phyloP scores from a whole-genome alignment of 345 rosid species.

The Lepidium didymum region DNA sequence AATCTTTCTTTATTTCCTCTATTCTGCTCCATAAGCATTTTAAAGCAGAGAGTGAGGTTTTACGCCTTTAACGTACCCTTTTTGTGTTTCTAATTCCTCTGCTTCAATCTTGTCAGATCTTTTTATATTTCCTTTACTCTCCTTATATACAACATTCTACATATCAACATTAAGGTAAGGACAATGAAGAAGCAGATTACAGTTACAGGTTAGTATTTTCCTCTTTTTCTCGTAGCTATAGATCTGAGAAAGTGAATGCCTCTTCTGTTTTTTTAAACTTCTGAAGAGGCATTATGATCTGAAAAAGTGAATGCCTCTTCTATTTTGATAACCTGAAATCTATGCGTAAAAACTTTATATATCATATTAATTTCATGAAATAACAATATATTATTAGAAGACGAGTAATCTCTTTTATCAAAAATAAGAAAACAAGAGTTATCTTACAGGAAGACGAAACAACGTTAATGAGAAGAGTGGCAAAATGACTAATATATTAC shows the following conservation, averaged over 20 bases:
- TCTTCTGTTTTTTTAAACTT: too few relatives aligned
- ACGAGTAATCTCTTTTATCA: not conserved
- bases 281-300: too few relatives aligned
- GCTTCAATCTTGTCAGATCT: not conserved
- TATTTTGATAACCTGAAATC: not conserved
- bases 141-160: not conserved
- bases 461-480: not conserved
- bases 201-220: slow-evolving; percentile 8
- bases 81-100: not conserved
- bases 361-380: not conserved
- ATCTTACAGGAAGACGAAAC: not conserved
- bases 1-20: slow-evolving; percentile 1
- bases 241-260: slow-evolving; percentile 1
- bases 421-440: not conserved
- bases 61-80: not conserved
- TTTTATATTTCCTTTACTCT: not conserved
- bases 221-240: not conserved
- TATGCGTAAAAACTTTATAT: not conserved
- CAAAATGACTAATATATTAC: not conserved
- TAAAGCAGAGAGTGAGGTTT: not conserved
- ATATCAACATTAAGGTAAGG: not conserved
- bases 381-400: not conserved
- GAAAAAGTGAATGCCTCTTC: too few relatives aligned
- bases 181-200: not conserved
- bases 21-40: slow-evolving; percentile 16